Base-by-base conservation (phyloP, 2,329 filamentous ascomycete species). In the Penicillium sp. region DNA sequence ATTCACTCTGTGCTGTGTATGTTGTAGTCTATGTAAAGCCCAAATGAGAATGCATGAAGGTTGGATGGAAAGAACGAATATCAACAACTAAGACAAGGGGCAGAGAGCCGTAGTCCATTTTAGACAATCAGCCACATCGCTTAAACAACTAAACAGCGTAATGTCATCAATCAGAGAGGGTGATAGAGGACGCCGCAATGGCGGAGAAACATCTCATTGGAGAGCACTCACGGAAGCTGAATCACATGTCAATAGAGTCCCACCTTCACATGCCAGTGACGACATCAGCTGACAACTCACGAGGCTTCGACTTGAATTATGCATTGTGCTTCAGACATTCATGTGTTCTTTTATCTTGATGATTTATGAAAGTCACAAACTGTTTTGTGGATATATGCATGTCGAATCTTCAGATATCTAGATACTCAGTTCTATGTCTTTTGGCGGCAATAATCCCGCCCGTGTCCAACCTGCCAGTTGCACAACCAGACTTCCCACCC, bases 401-500 rank as follows among this genome's bases (percentile, higher is more conserved):
- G 23, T 23, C 23, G 5, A 23, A 35, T n/a, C 32, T 34, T 11
- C 5, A 35, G 3, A 14, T 35, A 2, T 35, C 32, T 14, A 14
- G 13, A 7, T 18, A 29, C 36, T 23, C 27, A 23, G 32, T 32
- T 32, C 39, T 53, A 53, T 40, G 27, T 42, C 39, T 39, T 44
- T 35, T 79, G 77, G 56, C 78, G 82, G 67, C 89, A 93, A 79
- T 84, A 92, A 56, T 89, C 84, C 61, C 90, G 81, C 3, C 93
- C 93, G 62, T 87, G 86, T n/a, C 73, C 73, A 23, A 95, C 89
- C 74, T 97, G 92, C 82, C 89, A 96, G 44, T 81, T 80, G 72
- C 94, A 99, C 23, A 97, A 74, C 70, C 83, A 82, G 1, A 89
- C 85, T 75, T 97, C 93, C 72, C 97, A 80, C 2, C 78, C 80